Evolutionary conservation across 768 basidiomycete species (phyloP), one percentile per base, ranked within the genome.

Genomic region (Psilocybe tampanensis): DNA sequence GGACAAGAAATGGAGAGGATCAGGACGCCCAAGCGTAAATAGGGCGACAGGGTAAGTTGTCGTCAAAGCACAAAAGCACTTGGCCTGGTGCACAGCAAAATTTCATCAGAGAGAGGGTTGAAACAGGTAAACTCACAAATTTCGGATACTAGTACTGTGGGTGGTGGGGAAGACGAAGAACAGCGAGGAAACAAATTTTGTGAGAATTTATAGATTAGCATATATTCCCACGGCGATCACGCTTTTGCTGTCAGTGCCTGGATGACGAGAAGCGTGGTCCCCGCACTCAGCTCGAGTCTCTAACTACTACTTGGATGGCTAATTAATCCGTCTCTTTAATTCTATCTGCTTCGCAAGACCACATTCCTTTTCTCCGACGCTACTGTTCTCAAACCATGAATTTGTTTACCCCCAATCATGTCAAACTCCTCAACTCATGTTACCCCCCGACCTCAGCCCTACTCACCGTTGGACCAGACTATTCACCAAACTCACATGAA

Each of bases 381-480:
- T 24, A 34, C 44, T 33, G 9, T 9, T 5, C 9, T 33, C 43
- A 51, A 36, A n/a, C n/a, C 47, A 91, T 92, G 89, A 85, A 86
- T 70, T 72, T 85, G 65, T 92, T 94, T 74, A 88, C 88, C 55
- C 87, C 92, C 60, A 85, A 89, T 75, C 92, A 94, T 76, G 83
- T 93, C 65, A 84, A 86, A 64, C 86, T 94, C 59, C 83, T 95
- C 68, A 84, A 85, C 53, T 85, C 92, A 33, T 95, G 93, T 71
- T 96, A 95, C 69, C 94, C 94, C 15, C 84, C 91, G 8, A 76
- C 86, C 42, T 86, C 92, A 51, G 79, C 86, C 5, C 80, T 95
- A 32, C 75, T 87, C 52, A 85, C 89, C 17, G 80, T 91, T 19
- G 90, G 85, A 33, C 88, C 93, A 48, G 85, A 88, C 55, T 92